Evolutionary conservation across 2,329 filamentous ascomycete genomes (phyloP).

Genomic region (Talaromyces sp.): DNA sequence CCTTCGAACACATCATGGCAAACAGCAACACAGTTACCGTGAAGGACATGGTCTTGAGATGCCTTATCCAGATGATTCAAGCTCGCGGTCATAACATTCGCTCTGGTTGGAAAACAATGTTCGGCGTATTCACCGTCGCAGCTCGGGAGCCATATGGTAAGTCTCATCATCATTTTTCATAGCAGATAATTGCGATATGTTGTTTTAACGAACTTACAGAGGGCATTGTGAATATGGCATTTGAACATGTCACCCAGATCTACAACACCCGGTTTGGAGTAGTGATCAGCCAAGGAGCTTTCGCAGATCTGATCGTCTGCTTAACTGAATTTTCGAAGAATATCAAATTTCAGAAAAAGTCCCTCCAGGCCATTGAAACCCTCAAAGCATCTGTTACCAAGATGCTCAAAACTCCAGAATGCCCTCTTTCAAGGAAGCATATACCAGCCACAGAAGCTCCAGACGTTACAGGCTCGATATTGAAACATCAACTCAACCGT

Average conservation of each 20-base stretch:
- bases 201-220: conserved; percentile 49
- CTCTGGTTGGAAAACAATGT: conserved; percentile 99
- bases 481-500: conserved; percentile 63
- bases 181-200: neutral
- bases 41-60: conserved; percentile 95
- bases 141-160: conserved; percentile 79
- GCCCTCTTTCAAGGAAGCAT: conserved; percentile 72
- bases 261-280: conserved; percentile 95
- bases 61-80: conserved; percentile 98
- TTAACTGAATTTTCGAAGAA: conserved; percentile 99
- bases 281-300: conserved; percentile 93
- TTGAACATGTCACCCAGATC: conserved; percentile 92
- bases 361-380: conserved; percentile 88
- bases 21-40: conserved; percentile 89
- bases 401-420: conserved; percentile 95
- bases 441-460: conserved; percentile 42
- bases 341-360: conserved; percentile 97
- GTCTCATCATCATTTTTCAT: conserved; percentile 22
- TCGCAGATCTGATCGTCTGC: conserved; percentile 93
- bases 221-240: conserved; percentile 92
- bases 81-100: conserved; percentile 94
- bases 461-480: conserved; percentile 45
- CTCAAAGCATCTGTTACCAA: conserved; percentile 89
- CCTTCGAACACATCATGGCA: conserved; percentile 94
- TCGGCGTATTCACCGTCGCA: conserved; percentile 95